A percentile compares a stretch with the other conserved stretches of the same genome.
phyloP scores from a whole-genome alignment of 371 early-diverging fungal genomes.

The Entomophthora muscae region DNA sequence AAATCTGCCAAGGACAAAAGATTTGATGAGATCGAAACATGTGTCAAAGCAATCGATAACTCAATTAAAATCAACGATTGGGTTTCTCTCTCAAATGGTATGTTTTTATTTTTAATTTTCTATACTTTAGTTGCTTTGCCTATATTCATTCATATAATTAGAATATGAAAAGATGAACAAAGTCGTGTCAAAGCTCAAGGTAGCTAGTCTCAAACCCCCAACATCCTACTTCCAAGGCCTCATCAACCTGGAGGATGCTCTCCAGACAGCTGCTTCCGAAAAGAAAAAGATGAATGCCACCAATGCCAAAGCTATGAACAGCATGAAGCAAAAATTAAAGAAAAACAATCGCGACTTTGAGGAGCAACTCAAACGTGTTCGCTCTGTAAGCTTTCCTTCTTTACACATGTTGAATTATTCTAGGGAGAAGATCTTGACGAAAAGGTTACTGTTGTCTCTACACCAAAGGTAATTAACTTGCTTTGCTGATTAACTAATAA shows the following conservation, averaged over 20 bases:
- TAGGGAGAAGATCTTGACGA: neutral
- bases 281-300: conserved; percentile 68
- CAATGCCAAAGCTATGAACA: conserved; percentile 67
- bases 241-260: conserved; percentile 52
- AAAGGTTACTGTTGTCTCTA: neutral
- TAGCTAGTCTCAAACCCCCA: conserved; percentile 17
- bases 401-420: neutral
- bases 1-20: conserved; percentile 77
- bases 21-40: conserved; percentile 39
- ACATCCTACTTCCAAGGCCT: conserved; percentile 62
- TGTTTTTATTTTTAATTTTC: no score
- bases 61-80: conserved; percentile 79
- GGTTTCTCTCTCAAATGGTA: conserved; percentile 64
- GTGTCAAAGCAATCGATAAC: conserved; percentile 44
- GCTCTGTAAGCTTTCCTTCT: conserved; percentile 10
- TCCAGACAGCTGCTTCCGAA: conserved; percentile 33
- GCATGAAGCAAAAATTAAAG: conserved; percentile 79
- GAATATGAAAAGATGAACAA: conserved; percentile 78
- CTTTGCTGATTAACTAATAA: no score
- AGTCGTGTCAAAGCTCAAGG: conserved; percentile 31
- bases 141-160: neutral
- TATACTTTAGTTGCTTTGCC: no score
- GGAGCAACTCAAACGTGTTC: conserved; percentile 16
- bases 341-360: conserved; percentile 70
- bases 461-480: neutral